Conservation (phyloP, 1,284 basidiomycete species). For the Cryptococcus hybrid region DNA sequence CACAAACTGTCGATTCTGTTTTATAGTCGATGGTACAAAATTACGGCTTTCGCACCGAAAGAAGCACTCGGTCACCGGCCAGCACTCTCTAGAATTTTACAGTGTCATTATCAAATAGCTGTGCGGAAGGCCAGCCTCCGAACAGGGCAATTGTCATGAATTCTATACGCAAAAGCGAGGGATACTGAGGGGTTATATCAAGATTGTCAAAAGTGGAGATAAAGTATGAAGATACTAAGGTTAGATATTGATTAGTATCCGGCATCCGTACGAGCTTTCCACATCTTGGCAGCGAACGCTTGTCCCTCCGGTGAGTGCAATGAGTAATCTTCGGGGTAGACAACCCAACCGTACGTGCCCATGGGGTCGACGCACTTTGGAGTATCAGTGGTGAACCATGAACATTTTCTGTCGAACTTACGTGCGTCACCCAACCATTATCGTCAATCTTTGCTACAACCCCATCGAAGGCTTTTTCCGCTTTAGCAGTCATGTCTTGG, state of each 20-base stretch:
- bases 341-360: constrained; percentile 26
- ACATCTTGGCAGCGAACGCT: constrained; percentile 34
- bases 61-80: too few relatives aligned
- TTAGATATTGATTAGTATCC: constrained; percentile 8
- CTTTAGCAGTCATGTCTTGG: constrained; percentile 7
- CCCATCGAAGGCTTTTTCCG: constrained; percentile 25
- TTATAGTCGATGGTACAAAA: too few relatives aligned
- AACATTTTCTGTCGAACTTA: constrained; percentile 18
- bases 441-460: constrained; percentile 26
- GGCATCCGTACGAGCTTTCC: constrained; percentile 35
- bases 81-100: too few relatives aligned
- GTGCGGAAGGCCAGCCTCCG: too few relatives aligned
- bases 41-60: too few relatives aligned
- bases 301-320: constrained; percentile 35
- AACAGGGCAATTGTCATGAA: neutral
- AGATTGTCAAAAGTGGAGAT: neutral
- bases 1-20: too few relatives aligned
- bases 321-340: constrained; percentile 10
- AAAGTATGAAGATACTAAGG: neutral
- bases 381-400: too few relatives aligned
- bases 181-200: neutral
- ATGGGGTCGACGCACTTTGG: constrained; percentile 30
- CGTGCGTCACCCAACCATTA: constrained; percentile 22
- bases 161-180: neutral
- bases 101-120: neutral